Evolutionary conservation across 2,329 filamentous ascomycete species (phyloP).

Genomic region (Ceratocystis alfenasii): DNA sequence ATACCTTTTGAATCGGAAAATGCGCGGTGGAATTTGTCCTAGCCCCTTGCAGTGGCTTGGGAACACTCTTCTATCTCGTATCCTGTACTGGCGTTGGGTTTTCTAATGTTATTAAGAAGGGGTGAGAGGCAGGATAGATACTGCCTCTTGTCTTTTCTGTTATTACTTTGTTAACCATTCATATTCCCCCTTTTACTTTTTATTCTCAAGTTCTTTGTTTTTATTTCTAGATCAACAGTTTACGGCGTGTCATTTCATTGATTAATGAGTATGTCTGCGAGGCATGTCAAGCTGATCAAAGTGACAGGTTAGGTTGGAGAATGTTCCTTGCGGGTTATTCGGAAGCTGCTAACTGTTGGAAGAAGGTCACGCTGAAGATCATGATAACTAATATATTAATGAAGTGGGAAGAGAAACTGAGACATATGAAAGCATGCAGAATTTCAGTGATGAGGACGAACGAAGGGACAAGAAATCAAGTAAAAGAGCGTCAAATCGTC

Average conservation of each 20-base stretch:
- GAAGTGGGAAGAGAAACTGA: neutral
- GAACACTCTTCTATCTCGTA: slow-evolving; percentile 14
- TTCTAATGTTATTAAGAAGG: slow-evolving; percentile 19
- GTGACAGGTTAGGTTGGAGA: no score
- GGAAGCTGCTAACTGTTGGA: no score
- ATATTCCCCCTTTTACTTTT: slow-evolving; percentile 18
- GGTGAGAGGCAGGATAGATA: slow-evolving; percentile 16
- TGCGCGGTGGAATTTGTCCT: slow-evolving; percentile 17
- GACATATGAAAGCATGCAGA: neutral
- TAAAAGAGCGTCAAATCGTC: neutral
- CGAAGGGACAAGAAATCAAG: neutral
- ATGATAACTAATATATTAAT: neutral
- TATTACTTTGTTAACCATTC: slow-evolving; percentile 23
- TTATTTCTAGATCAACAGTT: slow-evolving; percentile 10
- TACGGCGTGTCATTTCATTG: slow-evolving; percentile 28
- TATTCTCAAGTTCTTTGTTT: slow-evolving; percentile 14
- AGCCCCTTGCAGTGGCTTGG: slow-evolving; percentile 18
- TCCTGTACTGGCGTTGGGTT: slow-evolving; percentile 22
- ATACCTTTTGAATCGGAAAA: slow-evolving; percentile 22
- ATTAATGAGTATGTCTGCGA: no score
- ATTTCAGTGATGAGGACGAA: neutral
- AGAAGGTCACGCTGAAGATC: neutral
- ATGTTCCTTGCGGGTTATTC: neutral
- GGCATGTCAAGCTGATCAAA: no score
- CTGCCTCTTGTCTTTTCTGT: slow-evolving; percentile 16